phyloP scores from a whole-genome alignment of 768 basidiomycete species.

The Suillus lakei region DNA sequence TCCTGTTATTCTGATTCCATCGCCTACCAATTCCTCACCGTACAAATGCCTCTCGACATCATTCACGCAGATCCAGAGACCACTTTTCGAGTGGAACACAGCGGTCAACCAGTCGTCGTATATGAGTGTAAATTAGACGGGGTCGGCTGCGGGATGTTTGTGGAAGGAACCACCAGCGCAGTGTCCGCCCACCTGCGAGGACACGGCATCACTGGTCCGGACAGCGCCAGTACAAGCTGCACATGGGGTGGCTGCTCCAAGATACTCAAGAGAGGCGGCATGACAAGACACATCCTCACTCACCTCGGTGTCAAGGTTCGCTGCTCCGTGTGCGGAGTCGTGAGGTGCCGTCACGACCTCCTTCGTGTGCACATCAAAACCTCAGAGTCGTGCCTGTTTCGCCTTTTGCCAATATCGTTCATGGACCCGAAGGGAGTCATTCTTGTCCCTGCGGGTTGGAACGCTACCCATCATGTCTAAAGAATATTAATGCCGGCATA shows the following conservation, averaged over 20 bases:
- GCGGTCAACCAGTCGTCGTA: background rate
- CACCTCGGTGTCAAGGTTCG: constrained; percentile 6
- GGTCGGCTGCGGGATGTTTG: background rate
- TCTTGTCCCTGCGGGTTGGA: background rate
- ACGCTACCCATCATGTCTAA: background rate
- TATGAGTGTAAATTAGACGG: background rate
- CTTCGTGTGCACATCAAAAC: background rate
- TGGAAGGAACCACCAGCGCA: constrained; percentile 7
- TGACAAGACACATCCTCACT: constrained; percentile 13
- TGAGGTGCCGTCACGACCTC: background rate
- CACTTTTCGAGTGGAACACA: background rate
- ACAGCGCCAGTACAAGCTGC: background rate
- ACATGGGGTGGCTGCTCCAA: constrained; percentile 5
- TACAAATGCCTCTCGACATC: background rate
- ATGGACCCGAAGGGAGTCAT: background rate
- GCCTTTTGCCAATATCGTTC: background rate
- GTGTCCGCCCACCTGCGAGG: constrained; percentile 11
- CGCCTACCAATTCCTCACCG: too few species aligned
- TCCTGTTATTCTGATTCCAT: too few species aligned
- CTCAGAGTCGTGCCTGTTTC: background rate
- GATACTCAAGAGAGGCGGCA: background rate
- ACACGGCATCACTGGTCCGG: constrained; percentile 1
- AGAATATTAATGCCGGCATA: background rate
- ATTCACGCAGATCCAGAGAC: background rate
- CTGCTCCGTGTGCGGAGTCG: constrained; percentile 5